Conservation (phyloP, 2,329 filamentous ascomycete species). For the Xylaria multiplex region DNA sequence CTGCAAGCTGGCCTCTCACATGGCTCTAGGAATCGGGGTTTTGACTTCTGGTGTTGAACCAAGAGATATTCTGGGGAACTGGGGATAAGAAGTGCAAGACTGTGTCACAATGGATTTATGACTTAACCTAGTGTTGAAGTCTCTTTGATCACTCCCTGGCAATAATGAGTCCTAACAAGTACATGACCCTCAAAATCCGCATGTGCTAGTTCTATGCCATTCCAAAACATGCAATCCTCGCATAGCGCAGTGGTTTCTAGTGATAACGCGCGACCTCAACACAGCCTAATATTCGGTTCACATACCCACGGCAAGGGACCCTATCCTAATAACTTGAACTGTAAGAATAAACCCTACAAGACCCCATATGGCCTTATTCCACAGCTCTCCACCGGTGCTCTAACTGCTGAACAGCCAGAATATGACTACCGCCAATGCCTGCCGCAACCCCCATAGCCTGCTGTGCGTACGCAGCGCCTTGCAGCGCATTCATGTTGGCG, state of each 20-base stretch:
- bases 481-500: conserved; percentile 46
- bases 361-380: conserved; percentile 41
- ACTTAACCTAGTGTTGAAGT: background rate
- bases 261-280: background rate
- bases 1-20: background rate
- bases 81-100: background rate
- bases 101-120: background rate
- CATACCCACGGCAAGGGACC: background rate
- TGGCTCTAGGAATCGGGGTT: background rate
- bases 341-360: background rate
- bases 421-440: conserved; percentile 24
- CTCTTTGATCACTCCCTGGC: background rate
- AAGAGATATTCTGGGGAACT: background rate
- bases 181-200: background rate
- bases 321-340: background rate
- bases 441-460: conserved; percentile 43
- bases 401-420: conserved; percentile 44
- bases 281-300: background rate
- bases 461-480: conserved; percentile 48
- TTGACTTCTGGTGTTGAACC: background rate
- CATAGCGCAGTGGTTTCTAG: background rate
- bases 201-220: background rate
- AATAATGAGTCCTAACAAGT: background rate
- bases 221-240: background rate
- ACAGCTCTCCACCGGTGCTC: conserved; percentile 51